These are phyloP conservation scores for Solanum habrochaites DNA, from an alignment of 257 asterid species.

Conservation along the genomic window DNA sequence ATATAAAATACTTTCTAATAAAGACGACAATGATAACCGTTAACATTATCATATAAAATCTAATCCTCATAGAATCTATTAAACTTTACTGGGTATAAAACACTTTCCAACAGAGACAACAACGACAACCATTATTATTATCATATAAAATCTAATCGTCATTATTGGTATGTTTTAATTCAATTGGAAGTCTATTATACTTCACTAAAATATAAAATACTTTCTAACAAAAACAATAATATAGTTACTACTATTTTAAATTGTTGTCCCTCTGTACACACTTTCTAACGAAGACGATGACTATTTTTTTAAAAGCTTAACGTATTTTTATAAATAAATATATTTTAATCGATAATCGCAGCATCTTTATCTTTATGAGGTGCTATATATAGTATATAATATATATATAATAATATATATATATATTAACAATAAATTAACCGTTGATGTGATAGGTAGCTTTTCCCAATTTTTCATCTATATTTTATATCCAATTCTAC, in stretches of 20 bases:
- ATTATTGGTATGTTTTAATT: no score
- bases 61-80: background rate
- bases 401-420: no score
- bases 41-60: background rate
- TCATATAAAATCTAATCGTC: background rate
- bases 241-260: background rate
- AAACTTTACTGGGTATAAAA: background rate
- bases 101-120: no score
- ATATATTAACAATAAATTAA: background rate
- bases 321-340: background rate
- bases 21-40: background rate
- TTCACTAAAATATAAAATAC: no score
- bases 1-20: background rate
- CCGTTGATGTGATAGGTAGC: background rate
- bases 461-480: background rate
- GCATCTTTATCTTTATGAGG: no score
- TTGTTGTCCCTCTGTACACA: background rate
- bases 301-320: background rate
- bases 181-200: no score
- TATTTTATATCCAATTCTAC: background rate
- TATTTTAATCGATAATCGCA: background rate
- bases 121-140: no score
- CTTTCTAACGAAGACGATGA: background rate
- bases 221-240: no score
- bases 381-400: background rate